Evolutionary conservation across 495 filamentous ascomycete species (phyloP), one percentile per base, ranked within the genome.

Genomic region (Lasiosphaeris hirsuta): DNA sequence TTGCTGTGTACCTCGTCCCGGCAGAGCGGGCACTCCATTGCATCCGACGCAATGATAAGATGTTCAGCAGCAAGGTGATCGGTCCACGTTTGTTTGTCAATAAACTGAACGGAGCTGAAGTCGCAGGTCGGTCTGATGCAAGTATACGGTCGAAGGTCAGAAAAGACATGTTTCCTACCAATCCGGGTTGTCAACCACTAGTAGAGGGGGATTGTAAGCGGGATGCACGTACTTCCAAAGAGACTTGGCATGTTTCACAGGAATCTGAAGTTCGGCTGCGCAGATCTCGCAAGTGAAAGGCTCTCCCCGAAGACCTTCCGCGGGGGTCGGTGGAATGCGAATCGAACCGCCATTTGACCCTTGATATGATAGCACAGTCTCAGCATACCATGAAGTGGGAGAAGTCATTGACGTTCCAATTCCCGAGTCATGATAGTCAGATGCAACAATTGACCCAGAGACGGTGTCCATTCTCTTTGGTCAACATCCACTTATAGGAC

Each of bases 121-220:
- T 43, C 13, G 37, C 48, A 51, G 14, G 30, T 37, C 18, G 38
- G 7, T 1, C 33, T 14, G 7, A 44, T n/a, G 40, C 51, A 54
- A 34, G 13, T 33, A 23, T 43, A 43, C 6, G 51, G 51, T 15
- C 34, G 51, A 10, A 54, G 39, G 33, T 54, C 51, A 54, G 51
- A 54, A 11, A 54, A n/a, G 10, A 54, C 38, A 17, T 54, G 51
- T 43, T 54, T 54, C 17, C 51, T 54, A 15, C 15, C 13, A 0
- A 30, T 13, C 19, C 23, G 7, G 11, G 2, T 7, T 23, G 14
- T 39, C 18, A 19, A 11, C 13, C 0, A 13, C 7, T 15, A 48
- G 30, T 7, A 10, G 45, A 9, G 9, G 30, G 6, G n/a, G n/a
- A n/a, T n/a, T n/a, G n/a, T n/a, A n/a, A n/a, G n/a, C n/a, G n/a